A percentile compares a stretch with the other conserved stretches of the same genome.
phyloP scores from a whole-genome alignment of 129 eudicot genomes.

The Flaveria ramosissima region DNA sequence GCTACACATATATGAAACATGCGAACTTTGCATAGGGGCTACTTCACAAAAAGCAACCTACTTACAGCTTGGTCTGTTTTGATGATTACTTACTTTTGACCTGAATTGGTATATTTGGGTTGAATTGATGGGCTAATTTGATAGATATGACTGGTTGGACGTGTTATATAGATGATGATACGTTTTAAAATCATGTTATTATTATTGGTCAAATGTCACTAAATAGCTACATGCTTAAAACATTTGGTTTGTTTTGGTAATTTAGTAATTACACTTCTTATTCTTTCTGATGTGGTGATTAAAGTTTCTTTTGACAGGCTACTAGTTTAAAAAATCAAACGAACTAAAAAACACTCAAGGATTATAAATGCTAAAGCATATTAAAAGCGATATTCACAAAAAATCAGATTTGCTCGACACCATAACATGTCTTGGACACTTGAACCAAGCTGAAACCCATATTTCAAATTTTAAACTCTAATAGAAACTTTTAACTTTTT shows the following conservation, averaged over 20 bases:
- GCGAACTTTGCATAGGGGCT: conserved; percentile 6
- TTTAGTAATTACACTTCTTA: not conserved
- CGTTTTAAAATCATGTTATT: not conserved
- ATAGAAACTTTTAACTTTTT: not conserved
- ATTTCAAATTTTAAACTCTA: not conserved
- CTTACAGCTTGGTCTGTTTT: not conserved
- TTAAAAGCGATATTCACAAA: not conserved
- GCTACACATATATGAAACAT: conserved; percentile 9
- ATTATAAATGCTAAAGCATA: not conserved
- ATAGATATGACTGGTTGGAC: not conserved
- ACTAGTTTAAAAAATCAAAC: not conserved
- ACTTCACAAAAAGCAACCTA: not conserved
- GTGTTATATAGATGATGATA: not conserved
- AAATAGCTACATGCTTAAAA: not conserved
- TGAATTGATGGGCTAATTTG: not conserved
- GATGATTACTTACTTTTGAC: not conserved
- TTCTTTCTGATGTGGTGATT: not conserved
- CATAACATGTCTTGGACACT: not conserved
- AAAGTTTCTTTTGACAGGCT: not conserved
- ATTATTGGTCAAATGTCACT: not conserved
- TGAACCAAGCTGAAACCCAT: not conserved
- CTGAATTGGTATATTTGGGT: not conserved
- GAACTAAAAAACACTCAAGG: not conserved
- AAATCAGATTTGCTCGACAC: not conserved
- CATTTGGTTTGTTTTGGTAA: not conserved